Conservation (phyloP, 495 filamentous ascomycete species). For the Hypoxylon lienhwacheense region DNA sequence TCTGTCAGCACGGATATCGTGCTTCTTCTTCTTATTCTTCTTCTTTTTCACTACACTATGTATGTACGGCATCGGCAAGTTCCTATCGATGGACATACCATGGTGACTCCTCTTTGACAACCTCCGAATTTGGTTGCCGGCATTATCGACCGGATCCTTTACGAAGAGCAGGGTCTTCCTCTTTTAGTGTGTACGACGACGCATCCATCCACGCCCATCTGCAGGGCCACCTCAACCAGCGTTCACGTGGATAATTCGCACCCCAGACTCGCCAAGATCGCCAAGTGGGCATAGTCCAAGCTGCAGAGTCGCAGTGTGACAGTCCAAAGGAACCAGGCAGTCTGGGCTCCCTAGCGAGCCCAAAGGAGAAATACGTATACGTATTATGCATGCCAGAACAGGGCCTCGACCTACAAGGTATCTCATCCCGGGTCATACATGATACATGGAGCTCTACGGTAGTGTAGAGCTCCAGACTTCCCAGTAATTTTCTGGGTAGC, state of each 20-base stretch:
- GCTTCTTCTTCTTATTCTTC: neutral
- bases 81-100: constrained; percentile 19
- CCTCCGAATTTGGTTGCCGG: constrained; percentile 13
- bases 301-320: constrained; percentile 34
- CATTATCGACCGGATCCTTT: constrained; percentile 27
- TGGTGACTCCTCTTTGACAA: constrained; percentile 12
- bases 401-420: constrained; percentile 31
- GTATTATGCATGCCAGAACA: constrained; percentile 14
- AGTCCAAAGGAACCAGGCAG: constrained; percentile 23
- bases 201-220: constrained; percentile 27
- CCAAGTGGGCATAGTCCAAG: constrained; percentile 31
- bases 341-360: constrained; percentile 4
- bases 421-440: constrained; percentile 17
- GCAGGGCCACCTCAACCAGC: constrained; percentile 35
- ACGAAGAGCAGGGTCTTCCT: constrained; percentile 14
- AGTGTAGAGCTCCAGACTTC: constrained; percentile 15
- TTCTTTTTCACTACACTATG: too few relatives aligned
- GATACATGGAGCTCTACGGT: constrained; percentile 14
- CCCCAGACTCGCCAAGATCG: constrained; percentile 35
- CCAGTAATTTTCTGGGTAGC: constrained; percentile 21
- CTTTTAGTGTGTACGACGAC: constrained; percentile 15
- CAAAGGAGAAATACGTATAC: neutral
- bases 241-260: constrained; percentile 32
- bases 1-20: constrained; percentile 7
- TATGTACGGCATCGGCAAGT: constrained; percentile 22